Percentiles rank a stretch among this genome's conserved stretches.
These are phyloP conservation scores for Discostella stelligeroides DNA, from an alignment of 108 stramenopile genomes.

Conservation along the genomic window DNA sequence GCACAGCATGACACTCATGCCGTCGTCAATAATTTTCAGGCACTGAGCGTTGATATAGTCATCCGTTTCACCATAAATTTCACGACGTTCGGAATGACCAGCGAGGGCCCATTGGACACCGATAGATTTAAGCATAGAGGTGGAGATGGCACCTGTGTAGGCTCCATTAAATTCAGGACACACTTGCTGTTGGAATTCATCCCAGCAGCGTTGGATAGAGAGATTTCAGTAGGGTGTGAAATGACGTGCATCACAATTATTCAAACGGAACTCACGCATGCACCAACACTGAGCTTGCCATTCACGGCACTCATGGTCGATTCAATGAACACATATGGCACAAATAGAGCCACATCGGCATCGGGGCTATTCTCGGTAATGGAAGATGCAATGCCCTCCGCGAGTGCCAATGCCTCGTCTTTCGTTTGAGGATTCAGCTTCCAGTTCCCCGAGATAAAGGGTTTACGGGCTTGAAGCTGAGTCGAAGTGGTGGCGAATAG, in stretches of 20 bases:
- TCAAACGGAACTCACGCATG: slow-evolving; percentile 61
- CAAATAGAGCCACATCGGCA: slow-evolving; percentile 82
- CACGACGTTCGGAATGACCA: slow-evolving; percentile 97
- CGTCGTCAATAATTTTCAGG: slow-evolving; percentile 85
- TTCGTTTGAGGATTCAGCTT: slow-evolving; percentile 88
- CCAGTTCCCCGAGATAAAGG: slow-evolving; percentile 97
- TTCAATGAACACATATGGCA: slow-evolving; percentile 85
- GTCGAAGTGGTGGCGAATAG: slow-evolving; percentile 26
- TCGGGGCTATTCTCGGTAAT: slow-evolving; percentile 63
- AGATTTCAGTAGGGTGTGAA: too few relatives aligned
- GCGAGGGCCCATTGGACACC: slow-evolving; percentile 93
- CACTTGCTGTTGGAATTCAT: slow-evolving; percentile 51
- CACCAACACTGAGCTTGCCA: slow-evolving; percentile 68
- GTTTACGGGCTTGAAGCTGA: slow-evolving; percentile 50
- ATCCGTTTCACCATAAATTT: slow-evolving; percentile 91
- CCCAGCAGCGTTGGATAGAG: too few relatives aligned
- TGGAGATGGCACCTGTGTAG: slow-evolving; percentile 96
- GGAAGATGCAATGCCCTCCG: slow-evolving; percentile 67
- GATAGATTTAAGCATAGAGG: slow-evolving; percentile 83
- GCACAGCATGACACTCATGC: slow-evolving; percentile 94
- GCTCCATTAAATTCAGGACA: slow-evolving; percentile 89
- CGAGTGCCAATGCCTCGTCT: slow-evolving; percentile 72
- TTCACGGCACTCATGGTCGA: slow-evolving; percentile 59
- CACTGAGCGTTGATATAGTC: slow-evolving; percentile 94
- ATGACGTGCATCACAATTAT: background rate